Evolutionary conservation across 2,329 filamentous ascomycete genomes (phyloP).

Genomic region (Paraphaeosphaeria minitans): DNA sequence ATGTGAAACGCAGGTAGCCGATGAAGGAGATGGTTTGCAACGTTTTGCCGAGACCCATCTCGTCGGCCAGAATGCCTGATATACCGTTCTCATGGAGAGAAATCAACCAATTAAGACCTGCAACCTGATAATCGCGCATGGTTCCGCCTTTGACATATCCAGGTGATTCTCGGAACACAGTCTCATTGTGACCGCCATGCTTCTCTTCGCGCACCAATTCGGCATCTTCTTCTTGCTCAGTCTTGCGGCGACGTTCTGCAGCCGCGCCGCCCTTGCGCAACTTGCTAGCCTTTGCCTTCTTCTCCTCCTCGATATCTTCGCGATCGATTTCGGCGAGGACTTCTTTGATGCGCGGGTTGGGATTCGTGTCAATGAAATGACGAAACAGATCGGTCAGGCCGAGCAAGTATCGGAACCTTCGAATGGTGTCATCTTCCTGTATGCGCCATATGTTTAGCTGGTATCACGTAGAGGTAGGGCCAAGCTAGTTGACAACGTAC

Average conservation of each 20-base stretch:
- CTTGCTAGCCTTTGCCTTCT: constrained; percentile 72
- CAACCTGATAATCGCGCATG: constrained; percentile 97
- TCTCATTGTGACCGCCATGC: constrained; percentile 79
- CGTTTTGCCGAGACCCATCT: constrained; percentile 98
- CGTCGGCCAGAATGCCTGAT: constrained; percentile 94
- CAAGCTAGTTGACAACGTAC: constrained; percentile 53
- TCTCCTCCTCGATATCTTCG: constrained; percentile 77
- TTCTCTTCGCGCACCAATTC: constrained; percentile 87
- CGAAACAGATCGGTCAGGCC: constrained; percentile 96
- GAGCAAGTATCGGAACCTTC: constrained; percentile 91
- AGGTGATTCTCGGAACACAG: constrained; percentile 87
- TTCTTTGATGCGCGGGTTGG: constrained; percentile 90
- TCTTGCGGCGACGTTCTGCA: constrained; percentile 79
- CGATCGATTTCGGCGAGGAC: constrained; percentile 94
- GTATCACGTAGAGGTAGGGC: constrained; percentile 2
- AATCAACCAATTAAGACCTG: constrained; percentile 95
- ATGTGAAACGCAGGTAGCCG: constrained; percentile 89
- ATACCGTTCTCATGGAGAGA: constrained; percentile 98
- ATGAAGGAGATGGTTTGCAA: constrained; percentile 96
- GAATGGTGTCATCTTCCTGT: constrained; percentile 92
- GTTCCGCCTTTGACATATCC: constrained; percentile 80
- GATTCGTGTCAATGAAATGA: constrained; percentile 98
- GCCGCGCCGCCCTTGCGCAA: constrained; percentile 83
- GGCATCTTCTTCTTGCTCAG: constrained; percentile 96
- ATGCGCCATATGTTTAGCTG: constrained; percentile 15